Evolutionary conservation across 202 grass and related monocot genomes (phyloP), one percentile per base, ranked within the genome.

Genomic region (Setaria viridis): DNA sequence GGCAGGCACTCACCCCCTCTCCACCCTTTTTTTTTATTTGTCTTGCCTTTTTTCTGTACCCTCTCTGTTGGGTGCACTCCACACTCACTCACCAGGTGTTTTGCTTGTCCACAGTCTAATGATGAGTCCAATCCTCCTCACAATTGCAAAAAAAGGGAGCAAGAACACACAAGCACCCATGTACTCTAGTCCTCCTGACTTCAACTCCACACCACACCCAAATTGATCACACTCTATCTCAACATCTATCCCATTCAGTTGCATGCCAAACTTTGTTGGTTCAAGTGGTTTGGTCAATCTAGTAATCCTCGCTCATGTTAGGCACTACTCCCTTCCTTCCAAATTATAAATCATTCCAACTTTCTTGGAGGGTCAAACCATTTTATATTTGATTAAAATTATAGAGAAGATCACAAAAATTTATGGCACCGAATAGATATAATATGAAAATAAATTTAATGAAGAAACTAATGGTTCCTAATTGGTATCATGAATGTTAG

Each of bases 21-120:
- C 79, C 63, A 76, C 85, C 56, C 54, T 34, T 74, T 83, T 76
- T 65, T 7, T 20, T 3, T 10, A 4, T 32, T 43, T 62, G 3
- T 62, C n/a, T 4, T 32, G 21, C 62, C 2, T 4, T 39, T 11
- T 11, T 25, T 25, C 9, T 59, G 25, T 25, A 25, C 49, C 19
- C 33, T 17, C 12, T 35, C 16, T 13, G 1, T 86, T 90, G 68
- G 80, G 85, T 91, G 89, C 89, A 87, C 81, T 84, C 70, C 76
- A 80, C 85, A 87, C 75, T 76, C 54, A 83, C 51, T 84, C 54
- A 16, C 80, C 76, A 63, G 46, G 81, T 70, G 80, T 79, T 59
- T 48, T 48, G 37, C 68, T 13, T 47, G 69, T 80, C 58, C n/a
- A 14, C 41, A n/a, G 2, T 77, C 46, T 48, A 17, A 67, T 89